phyloP scores from a whole-genome alignment of 371 early-diverging fungal species.

The Sporodiniella umbellata region DNA sequence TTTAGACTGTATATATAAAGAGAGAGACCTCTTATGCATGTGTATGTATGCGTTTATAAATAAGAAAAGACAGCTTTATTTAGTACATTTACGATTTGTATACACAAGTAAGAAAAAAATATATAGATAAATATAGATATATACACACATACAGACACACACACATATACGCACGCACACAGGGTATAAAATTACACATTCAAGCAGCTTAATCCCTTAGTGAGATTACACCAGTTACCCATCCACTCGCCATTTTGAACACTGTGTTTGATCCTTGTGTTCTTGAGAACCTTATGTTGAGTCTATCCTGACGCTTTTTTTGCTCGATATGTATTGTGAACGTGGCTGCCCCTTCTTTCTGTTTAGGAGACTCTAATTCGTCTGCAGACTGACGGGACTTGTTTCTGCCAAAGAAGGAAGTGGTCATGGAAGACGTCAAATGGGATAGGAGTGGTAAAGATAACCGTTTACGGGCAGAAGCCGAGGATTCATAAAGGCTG shows the following conservation, averaged over 20 bases:
- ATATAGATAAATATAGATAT: too few species aligned
- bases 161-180: neutral
- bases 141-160: too few species aligned
- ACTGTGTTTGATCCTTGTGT: constrained; percentile 38
- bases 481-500: neutral
- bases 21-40: too few species aligned
- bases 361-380: constrained; percentile 9
- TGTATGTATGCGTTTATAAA: too few species aligned
- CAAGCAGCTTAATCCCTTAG: constrained; percentile 9
- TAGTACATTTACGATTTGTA: too few species aligned
- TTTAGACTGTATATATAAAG: too few species aligned
- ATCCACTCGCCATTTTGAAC: constrained; percentile 46
- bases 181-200: neutral
- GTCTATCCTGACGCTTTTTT: constrained; percentile 6
- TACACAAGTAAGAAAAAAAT: too few species aligned
- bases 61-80: too few species aligned
- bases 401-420: constrained; percentile 38
- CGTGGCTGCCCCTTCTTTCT: constrained; percentile 34
- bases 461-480: constrained; percentile 17
- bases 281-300: constrained; percentile 34
- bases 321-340: constrained; percentile 34
- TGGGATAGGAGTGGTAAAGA: constrained; percentile 35
- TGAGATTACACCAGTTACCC: constrained; percentile 39
- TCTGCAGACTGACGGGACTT: constrained; percentile 32
- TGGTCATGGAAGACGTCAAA: constrained; percentile 43